These are phyloP conservation scores for Exsudoporus frostii DNA, from an alignment of 768 basidiomycete species.

Conservation along the genomic window DNA sequence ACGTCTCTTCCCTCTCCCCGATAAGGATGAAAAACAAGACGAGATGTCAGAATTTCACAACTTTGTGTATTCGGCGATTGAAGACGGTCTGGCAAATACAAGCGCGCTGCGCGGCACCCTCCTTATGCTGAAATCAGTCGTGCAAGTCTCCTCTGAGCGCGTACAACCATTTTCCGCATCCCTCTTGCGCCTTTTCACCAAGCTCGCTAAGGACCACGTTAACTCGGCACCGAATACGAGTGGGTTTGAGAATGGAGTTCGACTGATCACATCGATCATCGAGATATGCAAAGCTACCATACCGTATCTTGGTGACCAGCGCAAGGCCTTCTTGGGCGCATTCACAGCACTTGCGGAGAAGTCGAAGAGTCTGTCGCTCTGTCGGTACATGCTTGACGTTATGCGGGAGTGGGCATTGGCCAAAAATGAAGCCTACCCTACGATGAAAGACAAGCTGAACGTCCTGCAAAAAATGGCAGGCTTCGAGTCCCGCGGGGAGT, in stretches of 20 bases:
- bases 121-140: slow-evolving; percentile 82
- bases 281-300: slow-evolving; percentile 83
- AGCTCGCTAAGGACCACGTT: slow-evolving; percentile 85
- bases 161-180: slow-evolving; percentile 74
- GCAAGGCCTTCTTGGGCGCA: slow-evolving; percentile 73
- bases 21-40: slow-evolving; percentile 69
- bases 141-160: slow-evolving; percentile 75
- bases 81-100: slow-evolving; percentile 74
- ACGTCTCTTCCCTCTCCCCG: slow-evolving; percentile 71
- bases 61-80: slow-evolving; percentile 71
- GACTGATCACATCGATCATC: slow-evolving; percentile 71
- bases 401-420: slow-evolving; percentile 88
- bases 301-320: slow-evolving; percentile 81
- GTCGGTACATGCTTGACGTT: slow-evolving; percentile 82
- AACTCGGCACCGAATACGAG: slow-evolving; percentile 46
- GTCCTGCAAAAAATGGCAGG: slow-evolving; percentile 84
- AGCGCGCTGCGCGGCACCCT: slow-evolving; percentile 75
- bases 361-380: slow-evolving; percentile 75
- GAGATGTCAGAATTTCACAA: slow-evolving; percentile 74
- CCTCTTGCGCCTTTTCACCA: slow-evolving; percentile 81
- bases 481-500: slow-evolving; percentile 77
- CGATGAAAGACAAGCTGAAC: slow-evolving; percentile 92
- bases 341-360: slow-evolving; percentile 85
- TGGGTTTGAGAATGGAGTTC: slow-evolving; percentile 58
- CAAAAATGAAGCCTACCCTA: slow-evolving; percentile 81